Percentiles rank a stretch among this genome's conserved stretches.
Evolutionary conservation across 352 stramenopile species (phyloP).

Genomic region (Halophytophthora polymorphica): DNA sequence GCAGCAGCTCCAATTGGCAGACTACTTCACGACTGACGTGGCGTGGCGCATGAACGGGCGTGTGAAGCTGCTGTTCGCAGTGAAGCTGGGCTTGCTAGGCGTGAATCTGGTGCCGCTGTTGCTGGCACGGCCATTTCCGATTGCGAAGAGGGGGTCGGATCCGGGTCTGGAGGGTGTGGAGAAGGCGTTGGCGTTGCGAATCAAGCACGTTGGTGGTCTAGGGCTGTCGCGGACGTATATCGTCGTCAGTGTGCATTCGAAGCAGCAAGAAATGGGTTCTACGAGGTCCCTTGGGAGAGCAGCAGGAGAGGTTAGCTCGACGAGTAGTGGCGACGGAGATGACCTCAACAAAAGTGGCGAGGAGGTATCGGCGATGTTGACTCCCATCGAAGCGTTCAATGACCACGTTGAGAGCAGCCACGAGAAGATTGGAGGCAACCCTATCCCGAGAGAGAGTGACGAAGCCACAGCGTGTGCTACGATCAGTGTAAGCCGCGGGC

Average conservation of each 20-base stretch:
- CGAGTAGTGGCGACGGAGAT: too few relatives aligned
- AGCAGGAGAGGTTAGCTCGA: too few relatives aligned
- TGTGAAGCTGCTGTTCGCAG: slow-evolving; percentile 10
- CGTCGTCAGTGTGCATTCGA: slow-evolving; percentile 3
- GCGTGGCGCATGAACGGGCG: slow-evolving; percentile 21
- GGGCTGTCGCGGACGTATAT: slow-evolving; percentile 10
- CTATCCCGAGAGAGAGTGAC: too few relatives aligned
- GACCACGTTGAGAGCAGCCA: too few relatives aligned
- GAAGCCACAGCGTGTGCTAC: slow-evolving; percentile 2
- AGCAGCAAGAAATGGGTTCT: slow-evolving; percentile 1
- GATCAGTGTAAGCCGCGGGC: slow-evolving; percentile 5
- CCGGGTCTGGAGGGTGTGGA: background rate
- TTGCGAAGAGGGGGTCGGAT: slow-evolving; percentile 4
- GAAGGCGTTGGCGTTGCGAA: slow-evolving; percentile 5
- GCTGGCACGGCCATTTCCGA: background rate
- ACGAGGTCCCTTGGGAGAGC: too few relatives aligned
- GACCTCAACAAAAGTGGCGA: too few relatives aligned
- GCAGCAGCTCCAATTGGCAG: slow-evolving; percentile 2
- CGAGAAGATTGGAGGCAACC: too few relatives aligned
- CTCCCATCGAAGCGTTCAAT: too few relatives aligned
- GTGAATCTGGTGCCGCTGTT: slow-evolving; percentile 9
- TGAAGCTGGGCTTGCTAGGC: slow-evolving; percentile 20
- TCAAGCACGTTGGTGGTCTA: slow-evolving; percentile 15
- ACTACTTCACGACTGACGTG: slow-evolving; percentile 19
- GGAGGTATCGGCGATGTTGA: too few relatives aligned